These are phyloP conservation scores for Bryoglossum gracile DNA, from an alignment of 495 filamentous ascomycete species.

Conservation along the genomic window DNA sequence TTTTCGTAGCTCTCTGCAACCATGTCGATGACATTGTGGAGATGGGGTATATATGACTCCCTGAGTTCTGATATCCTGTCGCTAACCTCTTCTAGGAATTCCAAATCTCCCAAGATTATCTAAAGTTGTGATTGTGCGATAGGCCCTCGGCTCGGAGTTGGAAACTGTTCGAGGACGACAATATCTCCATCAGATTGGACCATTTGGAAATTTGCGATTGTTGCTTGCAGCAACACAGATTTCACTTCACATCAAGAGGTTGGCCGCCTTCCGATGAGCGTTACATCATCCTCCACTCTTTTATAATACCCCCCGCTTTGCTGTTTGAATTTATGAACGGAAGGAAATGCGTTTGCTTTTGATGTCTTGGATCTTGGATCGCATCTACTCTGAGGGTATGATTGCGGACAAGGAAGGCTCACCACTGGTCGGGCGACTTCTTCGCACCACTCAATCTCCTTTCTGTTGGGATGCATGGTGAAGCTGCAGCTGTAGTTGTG, in stretches of 20 bases:
- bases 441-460: constrained; percentile 23
- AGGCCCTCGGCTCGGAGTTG: constrained; percentile 24
- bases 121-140: constrained; percentile 16
- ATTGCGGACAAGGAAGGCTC: constrained; percentile 3
- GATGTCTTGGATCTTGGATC: constrained; percentile 11
- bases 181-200: constrained; percentile 28
- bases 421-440: constrained; percentile 24
- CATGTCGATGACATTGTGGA: constrained; percentile 60
- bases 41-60: constrained; percentile 19
- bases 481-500: constrained; percentile 25
- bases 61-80: neutral
- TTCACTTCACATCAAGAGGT: constrained; percentile 25
- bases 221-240: constrained; percentile 18
- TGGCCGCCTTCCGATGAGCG: constrained; percentile 26
- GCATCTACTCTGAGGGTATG: constrained; percentile 6
- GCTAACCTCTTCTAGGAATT: constrained; percentile 11
- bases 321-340: constrained; percentile 18
- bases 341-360: constrained; percentile 24
- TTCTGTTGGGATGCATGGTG: constrained; percentile 27
- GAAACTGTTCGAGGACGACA: constrained; percentile 24
- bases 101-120: constrained; percentile 27
- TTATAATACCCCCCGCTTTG: constrained; percentile 27
- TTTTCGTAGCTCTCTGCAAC: constrained; percentile 90
- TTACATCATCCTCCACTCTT: constrained; percentile 27
- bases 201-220: constrained; percentile 20